phyloP scores from a whole-genome alignment of 2,329 filamentous ascomycete species.

The Lasiodiplodia gonubiensis region DNA sequence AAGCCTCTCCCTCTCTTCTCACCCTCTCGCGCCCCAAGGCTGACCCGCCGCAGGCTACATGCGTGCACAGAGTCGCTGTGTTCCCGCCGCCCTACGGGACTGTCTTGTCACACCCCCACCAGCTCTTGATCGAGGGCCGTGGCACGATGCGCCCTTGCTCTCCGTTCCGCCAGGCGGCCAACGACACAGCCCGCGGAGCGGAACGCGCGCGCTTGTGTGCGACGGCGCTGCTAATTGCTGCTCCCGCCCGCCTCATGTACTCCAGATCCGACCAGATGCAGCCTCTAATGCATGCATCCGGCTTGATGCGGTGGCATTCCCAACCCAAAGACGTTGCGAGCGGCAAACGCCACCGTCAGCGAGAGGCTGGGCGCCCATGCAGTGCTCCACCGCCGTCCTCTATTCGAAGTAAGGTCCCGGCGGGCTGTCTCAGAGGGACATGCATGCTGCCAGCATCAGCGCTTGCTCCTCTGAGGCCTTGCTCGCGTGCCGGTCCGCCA shows the following conservation, averaged over 20 bases:
- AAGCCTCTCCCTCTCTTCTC: background rate
- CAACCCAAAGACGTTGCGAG: constrained; percentile 3
- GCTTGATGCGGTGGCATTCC: constrained; percentile 17
- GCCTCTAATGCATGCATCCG: constrained; percentile 6
- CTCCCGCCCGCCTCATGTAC: constrained; percentile 14
- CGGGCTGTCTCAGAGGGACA: constrained; percentile 2
- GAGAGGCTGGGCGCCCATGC: constrained; percentile 15
- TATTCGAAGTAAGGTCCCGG: constrained; percentile 13
- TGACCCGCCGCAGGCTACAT: constrained; percentile 5
- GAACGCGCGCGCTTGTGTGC: constrained; percentile 23
- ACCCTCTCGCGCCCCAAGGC: background rate
- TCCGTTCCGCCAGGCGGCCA: background rate
- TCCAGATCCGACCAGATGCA: constrained; percentile 21
- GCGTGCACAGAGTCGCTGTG: background rate
- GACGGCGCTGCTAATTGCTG: constrained; percentile 5
- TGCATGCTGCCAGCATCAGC: constrained; percentile 7
- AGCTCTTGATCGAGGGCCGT: constrained; percentile 12
- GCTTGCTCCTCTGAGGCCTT: constrained; percentile 1
- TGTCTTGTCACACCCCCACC: constrained; percentile 5
- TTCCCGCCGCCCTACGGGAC: constrained; percentile 4
- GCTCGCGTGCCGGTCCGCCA: constrained; percentile 22
- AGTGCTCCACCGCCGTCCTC: background rate
- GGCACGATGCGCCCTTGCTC: constrained; percentile 21
- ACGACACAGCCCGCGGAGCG: constrained; percentile 14
- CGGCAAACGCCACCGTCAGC: constrained; percentile 16